A percentile compares a stretch with the other conserved stretches of the same genome.
These are phyloP conservation scores for Trebouxia sp. DNA, from an alignment of 139 green algal genomes.

Conservation along the genomic window DNA sequence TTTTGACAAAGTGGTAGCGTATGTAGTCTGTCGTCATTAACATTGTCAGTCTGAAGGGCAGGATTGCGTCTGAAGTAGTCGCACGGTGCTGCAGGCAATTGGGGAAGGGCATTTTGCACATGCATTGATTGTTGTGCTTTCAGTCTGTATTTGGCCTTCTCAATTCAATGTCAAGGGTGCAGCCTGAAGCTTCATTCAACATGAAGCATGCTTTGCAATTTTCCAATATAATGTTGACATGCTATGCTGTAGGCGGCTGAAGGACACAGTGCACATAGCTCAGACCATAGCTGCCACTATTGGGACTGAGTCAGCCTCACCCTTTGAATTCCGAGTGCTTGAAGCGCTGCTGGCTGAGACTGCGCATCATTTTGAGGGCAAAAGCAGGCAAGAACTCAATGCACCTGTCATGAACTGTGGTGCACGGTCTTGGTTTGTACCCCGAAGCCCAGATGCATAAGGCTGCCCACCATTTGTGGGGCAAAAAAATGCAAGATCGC, in stretches of 20 bases:
- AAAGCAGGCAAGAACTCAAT: conserved; percentile 1
- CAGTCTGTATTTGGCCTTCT: too few species aligned
- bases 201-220: too few species aligned
- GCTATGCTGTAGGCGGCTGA: conserved; percentile 31
- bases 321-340: conserved; percentile 61
- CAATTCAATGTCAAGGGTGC: background rate
- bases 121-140: too few species aligned
- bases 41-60: too few species aligned
- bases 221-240: background rate
- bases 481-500: too few species aligned
- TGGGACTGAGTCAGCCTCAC: conserved; percentile 15
- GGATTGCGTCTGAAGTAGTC: too few species aligned
- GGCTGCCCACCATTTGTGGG: too few species aligned
- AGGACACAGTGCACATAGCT: conserved; percentile 43
- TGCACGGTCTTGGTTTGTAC: background rate
- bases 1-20: too few species aligned
- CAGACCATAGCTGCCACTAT: conserved; percentile 46
- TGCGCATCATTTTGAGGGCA: conserved; percentile 40
- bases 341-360: conserved; percentile 59
- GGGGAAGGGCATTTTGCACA: too few species aligned
- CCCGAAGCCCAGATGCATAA: background rate
- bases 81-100: too few species aligned
- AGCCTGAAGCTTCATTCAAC: background rate
- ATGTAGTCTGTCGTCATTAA: too few species aligned
- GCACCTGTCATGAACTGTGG: background rate